Evolutionary conservation across 768 basidiomycete genomes (phyloP).

Genomic region (Termitomyces sp.): DNA sequence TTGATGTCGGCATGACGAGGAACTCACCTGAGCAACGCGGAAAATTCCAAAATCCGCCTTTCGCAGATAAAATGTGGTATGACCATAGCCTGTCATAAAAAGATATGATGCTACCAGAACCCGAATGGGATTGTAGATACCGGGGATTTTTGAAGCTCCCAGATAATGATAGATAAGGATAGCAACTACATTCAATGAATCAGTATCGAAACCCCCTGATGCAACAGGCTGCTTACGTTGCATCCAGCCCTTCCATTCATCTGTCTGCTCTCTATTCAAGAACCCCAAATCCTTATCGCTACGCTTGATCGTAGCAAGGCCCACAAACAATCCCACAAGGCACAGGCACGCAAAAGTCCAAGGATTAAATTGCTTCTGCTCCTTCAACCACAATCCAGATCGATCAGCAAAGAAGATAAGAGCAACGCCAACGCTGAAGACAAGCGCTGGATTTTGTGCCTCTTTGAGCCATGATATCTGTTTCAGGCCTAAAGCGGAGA

Average conservation of each 20-base stretch:
- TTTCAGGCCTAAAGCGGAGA: not conserved
- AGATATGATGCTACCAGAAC: conserved; percentile 85
- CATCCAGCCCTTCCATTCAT: conserved; percentile 99
- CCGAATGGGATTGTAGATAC: conserved; percentile 91
- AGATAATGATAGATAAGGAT: conserved; percentile 93
- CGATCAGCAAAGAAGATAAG: conserved; percentile 78
- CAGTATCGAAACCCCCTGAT: conserved; percentile 1
- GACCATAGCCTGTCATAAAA: conserved; percentile 93
- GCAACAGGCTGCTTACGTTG: conserved; percentile 53
- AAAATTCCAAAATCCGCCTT: conserved; percentile 83
- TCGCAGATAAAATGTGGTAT: conserved; percentile 83
- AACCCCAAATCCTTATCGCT: conserved; percentile 83
- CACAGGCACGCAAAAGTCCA: conserved; percentile 63
- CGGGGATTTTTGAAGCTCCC: conserved; percentile 84
- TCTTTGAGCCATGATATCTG: conserved; percentile 20
- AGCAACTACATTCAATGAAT: conserved; percentile 43
- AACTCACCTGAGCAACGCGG: conserved; percentile 64
- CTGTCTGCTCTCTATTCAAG: conserved; percentile 88
- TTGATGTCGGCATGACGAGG: not conserved
- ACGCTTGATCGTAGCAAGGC: conserved; percentile 60
- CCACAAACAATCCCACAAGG: conserved; percentile 46
- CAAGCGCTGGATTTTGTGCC: conserved; percentile 41
- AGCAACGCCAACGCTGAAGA: conserved; percentile 63
- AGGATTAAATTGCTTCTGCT: conserved; percentile 77
- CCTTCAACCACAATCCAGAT: conserved; percentile 84